phyloP scores from a whole-genome alignment of 2,329 filamentous ascomycete genomes.

The Calonectria multiphialidica region DNA sequence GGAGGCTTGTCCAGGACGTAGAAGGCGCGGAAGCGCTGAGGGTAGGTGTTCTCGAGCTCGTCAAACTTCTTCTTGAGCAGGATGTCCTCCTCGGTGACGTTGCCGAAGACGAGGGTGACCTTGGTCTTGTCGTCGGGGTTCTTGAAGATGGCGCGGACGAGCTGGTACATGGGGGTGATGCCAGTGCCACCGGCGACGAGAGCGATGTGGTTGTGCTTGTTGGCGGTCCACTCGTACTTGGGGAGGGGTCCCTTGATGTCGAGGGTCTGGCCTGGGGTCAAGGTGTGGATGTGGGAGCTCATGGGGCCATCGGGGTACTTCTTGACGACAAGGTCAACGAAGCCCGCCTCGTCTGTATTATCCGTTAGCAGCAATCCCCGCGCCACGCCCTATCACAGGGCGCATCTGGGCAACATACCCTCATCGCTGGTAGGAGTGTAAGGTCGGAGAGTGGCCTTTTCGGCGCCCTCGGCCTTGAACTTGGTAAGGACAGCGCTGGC shows the following conservation, averaged over 20 bases:
- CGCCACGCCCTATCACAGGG: not conserved
- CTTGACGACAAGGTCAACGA: conserved; percentile 92
- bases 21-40: conserved; percentile 94
- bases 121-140: conserved; percentile 98
- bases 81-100: conserved; percentile 90
- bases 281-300: conserved; percentile 87
- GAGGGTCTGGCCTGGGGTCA: conserved; percentile 85
- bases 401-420: conserved; percentile 59
- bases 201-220: conserved; percentile 93
- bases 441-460: conserved; percentile 90
- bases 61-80: conserved; percentile 88
- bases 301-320: conserved; percentile 91
- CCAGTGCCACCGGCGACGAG: conserved; percentile 95
- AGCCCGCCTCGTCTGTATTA: conserved; percentile 76
- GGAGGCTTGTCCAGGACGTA: conserved; percentile 89
- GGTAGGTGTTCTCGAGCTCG: conserved; percentile 93
- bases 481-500: conserved; percentile 93
- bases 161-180: conserved; percentile 98
- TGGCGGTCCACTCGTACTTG: conserved; percentile 90
- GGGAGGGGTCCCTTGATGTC: conserved; percentile 96
- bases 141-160: conserved; percentile 90
- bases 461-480: conserved; percentile 84
- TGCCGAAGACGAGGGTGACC: conserved; percentile 95
- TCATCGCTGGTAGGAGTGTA: conserved; percentile 95
- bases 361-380: conserved; percentile 23